phyloP scores from a whole-genome alignment of 805 yeast species.

The Lachancea sp. region DNA sequence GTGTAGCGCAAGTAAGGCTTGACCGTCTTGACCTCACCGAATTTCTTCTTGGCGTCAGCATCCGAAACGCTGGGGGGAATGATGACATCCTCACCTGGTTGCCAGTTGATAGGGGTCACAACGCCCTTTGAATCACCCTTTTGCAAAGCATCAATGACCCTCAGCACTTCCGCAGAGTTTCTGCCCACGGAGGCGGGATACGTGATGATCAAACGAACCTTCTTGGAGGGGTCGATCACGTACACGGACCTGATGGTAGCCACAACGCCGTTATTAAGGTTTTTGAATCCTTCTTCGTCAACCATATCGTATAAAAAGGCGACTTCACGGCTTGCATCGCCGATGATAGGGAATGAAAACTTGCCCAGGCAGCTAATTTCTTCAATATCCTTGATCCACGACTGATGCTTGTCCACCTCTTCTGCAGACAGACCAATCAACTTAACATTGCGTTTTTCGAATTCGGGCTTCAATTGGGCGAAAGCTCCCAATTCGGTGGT shows the following conservation, averaged over 20 bases:
- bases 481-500: conserved; percentile 95
- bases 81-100: conserved; percentile 82
- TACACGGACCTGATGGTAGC: conserved; percentile 90
- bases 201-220: conserved; percentile 75
- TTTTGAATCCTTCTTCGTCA: conserved; percentile 76
- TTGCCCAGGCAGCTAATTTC: conserved; percentile 67
- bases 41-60: conserved; percentile 72
- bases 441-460: conserved; percentile 76
- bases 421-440: conserved; percentile 88
- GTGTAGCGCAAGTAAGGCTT: conserved; percentile 86
- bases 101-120: conserved; percentile 92
- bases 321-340: conserved; percentile 79
- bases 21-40: conserved; percentile 78
- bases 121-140: conserved; percentile 75
- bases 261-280: conserved; percentile 64
- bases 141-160: conserved; percentile 86
- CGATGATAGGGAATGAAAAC: conserved; percentile 84
- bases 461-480: conserved; percentile 82
- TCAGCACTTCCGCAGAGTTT: conserved; percentile 85
- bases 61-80: conserved; percentile 81
- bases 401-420: conserved; percentile 67
- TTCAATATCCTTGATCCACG: conserved; percentile 89
- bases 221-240: conserved; percentile 85
- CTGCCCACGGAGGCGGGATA: conserved; percentile 95
- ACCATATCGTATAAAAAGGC: conserved; percentile 83